These are phyloP conservation scores for Rhizoctonia solani DNA, from an alignment of 1,284 basidiomycete genomes.

Conservation along the genomic window DNA sequence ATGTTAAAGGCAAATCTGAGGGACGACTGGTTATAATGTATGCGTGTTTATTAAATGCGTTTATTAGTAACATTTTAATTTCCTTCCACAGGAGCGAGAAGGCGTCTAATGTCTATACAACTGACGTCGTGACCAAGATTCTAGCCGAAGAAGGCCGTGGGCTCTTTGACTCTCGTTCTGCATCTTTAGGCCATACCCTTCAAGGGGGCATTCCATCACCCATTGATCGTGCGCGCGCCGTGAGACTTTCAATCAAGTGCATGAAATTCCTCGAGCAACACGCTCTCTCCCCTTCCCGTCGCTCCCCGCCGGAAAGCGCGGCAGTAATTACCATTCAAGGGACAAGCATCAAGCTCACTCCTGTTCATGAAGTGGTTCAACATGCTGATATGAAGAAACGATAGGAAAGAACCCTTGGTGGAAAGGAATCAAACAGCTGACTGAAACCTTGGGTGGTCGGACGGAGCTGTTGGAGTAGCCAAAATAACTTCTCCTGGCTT, in stretches of 20 bases:
- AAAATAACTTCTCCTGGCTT: background rate
- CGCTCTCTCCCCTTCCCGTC: conserved; percentile 50
- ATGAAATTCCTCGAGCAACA: conserved; percentile 93
- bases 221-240: conserved; percentile 88
- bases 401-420: conserved; percentile 86
- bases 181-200: conserved; percentile 92
- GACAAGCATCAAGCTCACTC: conserved; percentile 77
- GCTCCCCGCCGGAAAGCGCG: conserved; percentile 68
- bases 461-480: conserved; percentile 15
- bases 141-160: conserved; percentile 89
- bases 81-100: conserved; percentile 71
- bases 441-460: conserved; percentile 63
- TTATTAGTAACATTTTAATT: background rate
- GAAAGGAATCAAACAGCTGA: conserved; percentile 67
- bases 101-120: conserved; percentile 87
- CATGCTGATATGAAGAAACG: conserved; percentile 92
- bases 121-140: conserved; percentile 91
- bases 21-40: conserved; percentile 91
- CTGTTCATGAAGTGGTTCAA: conserved; percentile 79
- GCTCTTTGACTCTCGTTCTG: conserved; percentile 93
- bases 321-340: conserved; percentile 92
- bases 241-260: conserved; percentile 87
- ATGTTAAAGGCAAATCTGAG: conserved; percentile 87
- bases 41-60: conserved; percentile 40
- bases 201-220: conserved; percentile 96